Evolutionary conservation across 208 protist genomes (phyloP), one percentile per base, ranked within the genome.

Genomic region (Trypanosoma congolense): DNA sequence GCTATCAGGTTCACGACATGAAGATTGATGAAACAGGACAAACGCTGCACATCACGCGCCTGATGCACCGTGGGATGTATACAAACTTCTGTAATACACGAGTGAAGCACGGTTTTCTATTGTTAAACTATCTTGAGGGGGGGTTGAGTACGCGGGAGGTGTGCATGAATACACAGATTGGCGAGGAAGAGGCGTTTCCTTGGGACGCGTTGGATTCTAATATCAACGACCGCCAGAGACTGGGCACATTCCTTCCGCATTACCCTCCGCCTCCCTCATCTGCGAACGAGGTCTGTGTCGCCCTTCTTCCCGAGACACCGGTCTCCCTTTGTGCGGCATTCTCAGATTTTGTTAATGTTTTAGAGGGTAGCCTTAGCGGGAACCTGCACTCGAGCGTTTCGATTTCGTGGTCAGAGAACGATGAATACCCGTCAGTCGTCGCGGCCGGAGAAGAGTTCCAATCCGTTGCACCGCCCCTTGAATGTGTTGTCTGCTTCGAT

Each of bases 31-130:
- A 94, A 65, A 79, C 80, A 44, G 75, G 69, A 4, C 73, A 80
- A 49, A 82, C 68, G 24, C 65, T 94, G 24, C 83, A 70, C 26
- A 70, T 94, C 35, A 80, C 73, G 24, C 80, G 87, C 42, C 75
- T 80, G 72, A 62, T 90, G 63, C 87, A 94, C 55, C 66, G 77
- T 24, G 83, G 87, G 38, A 83, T 87, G 75, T 94, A 94, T 60
- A 86, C 75, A 33, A 90, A 85, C 56, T 77, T 56, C 2, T 68
- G 75, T 61, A 80, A 79, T 43, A 83, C 73, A 19, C 81, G 80
- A 63, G 56, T 90, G 19, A 72, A 65, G 22, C 81, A 90, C 66
- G 68, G 62, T 2, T 93, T 85, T 56, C 36, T 77, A 28, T 61
- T 93, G 28, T 85, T 81, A 71, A 93, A 93, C 59, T 90, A 88